phyloP scores from a whole-genome alignment of 768 basidiomycete species.

The Dioszegia aurantiaca region DNA sequence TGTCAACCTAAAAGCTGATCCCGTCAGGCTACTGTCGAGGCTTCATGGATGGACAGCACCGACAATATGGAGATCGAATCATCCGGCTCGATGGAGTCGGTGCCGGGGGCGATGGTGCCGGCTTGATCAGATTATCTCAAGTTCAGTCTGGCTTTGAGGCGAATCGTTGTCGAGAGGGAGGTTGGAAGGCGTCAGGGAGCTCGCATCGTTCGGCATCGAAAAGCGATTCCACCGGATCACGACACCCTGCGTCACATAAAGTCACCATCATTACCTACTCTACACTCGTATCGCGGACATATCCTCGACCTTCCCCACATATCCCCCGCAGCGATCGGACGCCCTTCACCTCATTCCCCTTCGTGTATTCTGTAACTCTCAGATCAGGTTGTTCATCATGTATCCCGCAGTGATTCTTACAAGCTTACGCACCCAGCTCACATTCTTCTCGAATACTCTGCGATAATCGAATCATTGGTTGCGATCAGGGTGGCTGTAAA shows the following conservation, averaged over 20 bases:
- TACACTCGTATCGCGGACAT: background rate
- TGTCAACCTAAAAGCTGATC: background rate
- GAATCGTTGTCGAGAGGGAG: background rate
- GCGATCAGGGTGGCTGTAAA: no score
- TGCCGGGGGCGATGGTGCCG: background rate
- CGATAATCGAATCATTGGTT: no score
- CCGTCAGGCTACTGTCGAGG: slow-evolving; percentile 73
- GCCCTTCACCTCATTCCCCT: background rate
- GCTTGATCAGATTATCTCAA: no score
- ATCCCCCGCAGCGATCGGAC: no score
- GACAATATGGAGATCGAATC: slow-evolving; percentile 19
- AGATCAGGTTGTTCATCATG: slow-evolving; percentile 7
- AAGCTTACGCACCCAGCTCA: no score
- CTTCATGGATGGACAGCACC: slow-evolving; percentile 76
- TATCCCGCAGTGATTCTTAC: background rate
- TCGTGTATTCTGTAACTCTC: slow-evolving; percentile 6
- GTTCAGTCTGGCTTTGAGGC: no score
- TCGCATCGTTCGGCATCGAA: background rate
- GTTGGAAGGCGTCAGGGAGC: background rate
- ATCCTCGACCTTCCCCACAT: background rate
- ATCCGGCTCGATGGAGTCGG: background rate
- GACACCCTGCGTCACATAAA: no score
- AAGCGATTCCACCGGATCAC: background rate
- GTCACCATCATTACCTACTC: background rate
- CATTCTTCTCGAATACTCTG: no score